phyloP scores from a whole-genome alignment of 2,329 filamentous ascomycete genomes.

The Fusarium liriodendri region DNA sequence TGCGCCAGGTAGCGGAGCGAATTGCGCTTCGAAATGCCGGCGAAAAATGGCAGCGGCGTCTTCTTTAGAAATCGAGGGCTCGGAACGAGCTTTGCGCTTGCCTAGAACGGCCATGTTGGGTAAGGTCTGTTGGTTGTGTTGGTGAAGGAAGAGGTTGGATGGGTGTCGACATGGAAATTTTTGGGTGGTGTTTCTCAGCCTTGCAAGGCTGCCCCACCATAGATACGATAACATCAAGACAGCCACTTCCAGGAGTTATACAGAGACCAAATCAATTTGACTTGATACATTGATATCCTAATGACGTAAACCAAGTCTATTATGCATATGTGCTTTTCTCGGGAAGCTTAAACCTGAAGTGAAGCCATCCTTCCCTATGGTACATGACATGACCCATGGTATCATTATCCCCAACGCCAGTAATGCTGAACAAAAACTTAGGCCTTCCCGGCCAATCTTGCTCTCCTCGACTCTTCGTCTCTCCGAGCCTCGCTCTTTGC shows the following conservation, averaged over 20 bases:
- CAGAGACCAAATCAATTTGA: not conserved
- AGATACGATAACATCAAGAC: not conserved
- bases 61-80: constrained; percentile 52
- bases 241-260: not conserved
- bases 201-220: constrained; percentile 44
- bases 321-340: not conserved
- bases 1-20: constrained; percentile 73
- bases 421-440: constrained; percentile 21
- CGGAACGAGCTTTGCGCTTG: constrained; percentile 59
- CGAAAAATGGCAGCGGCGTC: constrained; percentile 81
- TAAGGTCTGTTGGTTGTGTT: not conserved
- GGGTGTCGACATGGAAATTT: constrained; percentile 28
- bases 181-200: constrained; percentile 38
- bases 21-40: constrained; percentile 88
- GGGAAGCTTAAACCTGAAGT: not conserved
- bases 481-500: constrained; percentile 71
- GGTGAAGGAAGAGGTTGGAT: not conserved
- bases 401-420: constrained; percentile 42
- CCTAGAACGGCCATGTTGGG: constrained; percentile 58
- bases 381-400: constrained; percentile 34
- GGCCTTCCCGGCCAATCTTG: constrained; percentile 57
- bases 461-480: constrained; percentile 69
- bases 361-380: not conserved
- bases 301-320: not conserved
- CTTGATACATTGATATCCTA: not conserved